Evolutionary conservation across 805 yeast species (phyloP), one percentile per base, ranked within the genome.

Genomic region (Sugiyamaella valdiviana): DNA sequence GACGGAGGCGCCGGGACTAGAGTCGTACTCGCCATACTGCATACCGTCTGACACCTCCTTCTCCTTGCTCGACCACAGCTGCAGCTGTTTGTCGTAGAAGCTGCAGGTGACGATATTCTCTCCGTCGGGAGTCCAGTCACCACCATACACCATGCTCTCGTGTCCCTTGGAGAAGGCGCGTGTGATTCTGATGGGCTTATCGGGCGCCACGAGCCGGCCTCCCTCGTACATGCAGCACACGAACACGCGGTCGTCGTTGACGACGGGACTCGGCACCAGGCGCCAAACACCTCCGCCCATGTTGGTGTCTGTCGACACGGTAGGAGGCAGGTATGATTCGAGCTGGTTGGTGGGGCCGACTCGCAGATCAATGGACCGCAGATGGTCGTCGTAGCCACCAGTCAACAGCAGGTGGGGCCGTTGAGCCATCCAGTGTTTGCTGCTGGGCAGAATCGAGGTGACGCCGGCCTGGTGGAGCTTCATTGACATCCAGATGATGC

Each of bases 271-370:
- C 1, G 95, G 96, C 6, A 80, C 68, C 50, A 93, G 72, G 57
- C 96, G 71, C 99, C 99, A 91, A 2, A 91, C 98, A 1, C 99
- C 99, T 5, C 99, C 98, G 1, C 88, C 90, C 2, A 93, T 68
- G 42, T 82, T 75, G 23, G 70, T 63, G 39, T 69, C 68, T 12
- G 70, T 64, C 5, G 63, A 60, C 0, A 72, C 69, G 24, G 64
- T 66, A 7, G 61, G 58, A 0, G 91, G 91, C n/a, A 70, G 58
- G 17, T 52, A 52, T 20, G 0, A 84, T 82, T 20, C 64, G 68
- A 63, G 62, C 15, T 14, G 16, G 57, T 71, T 70, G 55, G 57
- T 68, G 56, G 60, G 75, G 14, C 72, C 57, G 52, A 78, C 73
- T 50, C 96, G 66, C 39, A 87, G 60, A 65, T 90, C 97, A 35